Base-by-base conservation (phyloP, 2,329 filamentous ascomycete genomes). In the Fusarium pilosicola region DNA sequence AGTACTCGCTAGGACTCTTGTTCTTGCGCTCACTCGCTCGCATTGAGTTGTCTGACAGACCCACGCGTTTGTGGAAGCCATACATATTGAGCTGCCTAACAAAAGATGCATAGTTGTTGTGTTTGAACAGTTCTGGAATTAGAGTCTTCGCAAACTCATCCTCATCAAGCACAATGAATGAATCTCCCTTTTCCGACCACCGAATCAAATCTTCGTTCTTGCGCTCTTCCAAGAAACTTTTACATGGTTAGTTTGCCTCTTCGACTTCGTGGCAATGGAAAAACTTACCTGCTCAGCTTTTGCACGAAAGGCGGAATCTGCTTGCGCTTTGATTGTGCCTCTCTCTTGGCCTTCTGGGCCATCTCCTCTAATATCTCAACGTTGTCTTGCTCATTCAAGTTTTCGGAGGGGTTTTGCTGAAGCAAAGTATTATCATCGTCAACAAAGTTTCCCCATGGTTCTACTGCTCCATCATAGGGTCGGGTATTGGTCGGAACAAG, bases 121-220 rank as follows among this genome's bases (percentile, higher is more conserved):
- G 96, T 83, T 99, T 99, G 88, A 99, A 99, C 71, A 98, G 91
- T 82, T 98, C 97, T 2, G 96, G 96, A 30, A 99, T 93, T 76
- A 99, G 92, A 42, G 94, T 94, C 84, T 98, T 98, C 26, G 96
- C 98, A 80, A 99, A 99, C 84, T 97, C 96, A 79, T 99, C 96
- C 83, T 99, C 96, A 79, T 99, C 96, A 14, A 98, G 85, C 7
- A 99, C 96, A 64, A 98, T 93, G 83, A 99, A 99, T 1, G 96
- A 98, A 79, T 97, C 95, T 36, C 96, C 96, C 79, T 96, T 94
- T 77, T 97, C 94, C 1, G 96, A 98, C 96, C 96, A 99, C 76
- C 96, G 91, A 80, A 99, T 99, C 55, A 98, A 87, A 39, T 98
- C 94, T 6, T 95, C 96, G 79, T 98, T 97, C 80, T 96, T 96